A percentile compares a stretch with the other conserved stretches of the same genome.
Conservation (phyloP, 2,329 filamentous ascomycete genomes). For the Trichophyton simii region DNA sequence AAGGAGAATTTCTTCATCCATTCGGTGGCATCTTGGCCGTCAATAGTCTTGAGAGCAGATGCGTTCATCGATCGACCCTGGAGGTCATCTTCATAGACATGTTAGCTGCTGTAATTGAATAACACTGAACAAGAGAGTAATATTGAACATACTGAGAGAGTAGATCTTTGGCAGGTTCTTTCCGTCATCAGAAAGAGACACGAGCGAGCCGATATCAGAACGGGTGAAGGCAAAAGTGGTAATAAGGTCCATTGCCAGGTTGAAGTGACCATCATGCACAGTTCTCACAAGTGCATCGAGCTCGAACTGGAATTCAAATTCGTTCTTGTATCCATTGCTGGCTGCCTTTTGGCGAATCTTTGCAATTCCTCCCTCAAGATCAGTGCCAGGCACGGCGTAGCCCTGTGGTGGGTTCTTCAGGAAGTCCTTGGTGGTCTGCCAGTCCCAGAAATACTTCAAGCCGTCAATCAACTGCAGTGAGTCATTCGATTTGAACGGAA, state of each 20-base stretch:
- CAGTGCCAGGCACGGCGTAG: constrained; percentile 39
- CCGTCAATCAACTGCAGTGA: constrained; percentile 15
- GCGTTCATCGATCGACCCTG: constrained; percentile 7
- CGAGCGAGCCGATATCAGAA: constrained; percentile 43
- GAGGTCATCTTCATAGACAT: not conserved
- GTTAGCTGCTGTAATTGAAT: not conserved
- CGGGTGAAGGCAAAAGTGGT: constrained; percentile 39
- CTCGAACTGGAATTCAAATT: constrained; percentile 45
- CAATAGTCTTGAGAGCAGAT: constrained; percentile 21
- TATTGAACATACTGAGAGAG: constrained; percentile 8
- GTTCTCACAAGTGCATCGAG: constrained; percentile 42
- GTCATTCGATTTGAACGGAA: constrained; percentile 15
- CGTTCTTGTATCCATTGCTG: constrained; percentile 37
- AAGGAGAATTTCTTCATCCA: constrained; percentile 19
- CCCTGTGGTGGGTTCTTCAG: constrained; percentile 36
- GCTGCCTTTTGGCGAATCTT: constrained; percentile 34
- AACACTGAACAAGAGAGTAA: not conserved
- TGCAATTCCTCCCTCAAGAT: constrained; percentile 38
- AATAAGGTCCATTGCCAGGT: constrained; percentile 15
- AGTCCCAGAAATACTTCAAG: constrained; percentile 15
- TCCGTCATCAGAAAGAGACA: constrained; percentile 52
- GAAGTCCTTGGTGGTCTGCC: constrained; percentile 17
- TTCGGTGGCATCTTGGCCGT: constrained; percentile 19
- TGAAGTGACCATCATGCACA: constrained; percentile 51
- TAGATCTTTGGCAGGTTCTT: constrained; percentile 46